Base-by-base conservation (phyloP, 192 early-diverging fungal genomes). In the Coemansia sp. region DNA sequence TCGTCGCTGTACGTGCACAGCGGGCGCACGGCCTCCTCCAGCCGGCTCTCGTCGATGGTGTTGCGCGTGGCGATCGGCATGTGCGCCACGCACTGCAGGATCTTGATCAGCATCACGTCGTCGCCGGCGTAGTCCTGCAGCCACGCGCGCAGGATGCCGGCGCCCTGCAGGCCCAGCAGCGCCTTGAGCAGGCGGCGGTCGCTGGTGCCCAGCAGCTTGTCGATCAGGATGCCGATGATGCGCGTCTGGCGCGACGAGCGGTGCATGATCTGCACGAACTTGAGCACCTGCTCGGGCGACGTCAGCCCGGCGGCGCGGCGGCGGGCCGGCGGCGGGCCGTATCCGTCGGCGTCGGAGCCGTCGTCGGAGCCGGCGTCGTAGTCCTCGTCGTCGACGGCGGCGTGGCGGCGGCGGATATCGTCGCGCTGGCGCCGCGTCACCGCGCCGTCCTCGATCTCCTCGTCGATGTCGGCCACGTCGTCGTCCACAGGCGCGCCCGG, bases 31-130 rank as follows among this genome's bases (percentile, higher is more conserved):
- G 80, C 66, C 8, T 83, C 86, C 52, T 90, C 86, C 49, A 97
- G 70, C 8, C 85, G 75, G 26, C 79, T 84, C 35, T 91, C 92
- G 26, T 88, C 83, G 17, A 95, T 81, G 3, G 85, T 78, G 64
- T 97, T 94, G 25, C 85, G 67, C 7, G 89, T 86, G 6, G 86
- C 61, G 9, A 94, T 81, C 8, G 94, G 94, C 41, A 97, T 79
- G 19, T 77, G 79, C 3, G 83, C 80, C 28, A 97, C 60, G 10
- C 92, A 84, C 67, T 64, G 64, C 42, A 83, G 73, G 49, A 85
- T 81, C 62, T 82, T 82, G 53, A 62, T 73, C 32, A 89, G 58
- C 55, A 85, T 83, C 29, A 84, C 79, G 1, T 72, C 62, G 39
- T 87, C 81, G 31, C 74, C 66, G 39, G 78, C 79, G 63, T 85